Evolutionary conservation across 2,329 filamentous ascomycete species (phyloP).

Genomic region (Neofusicoccum sp.): DNA sequence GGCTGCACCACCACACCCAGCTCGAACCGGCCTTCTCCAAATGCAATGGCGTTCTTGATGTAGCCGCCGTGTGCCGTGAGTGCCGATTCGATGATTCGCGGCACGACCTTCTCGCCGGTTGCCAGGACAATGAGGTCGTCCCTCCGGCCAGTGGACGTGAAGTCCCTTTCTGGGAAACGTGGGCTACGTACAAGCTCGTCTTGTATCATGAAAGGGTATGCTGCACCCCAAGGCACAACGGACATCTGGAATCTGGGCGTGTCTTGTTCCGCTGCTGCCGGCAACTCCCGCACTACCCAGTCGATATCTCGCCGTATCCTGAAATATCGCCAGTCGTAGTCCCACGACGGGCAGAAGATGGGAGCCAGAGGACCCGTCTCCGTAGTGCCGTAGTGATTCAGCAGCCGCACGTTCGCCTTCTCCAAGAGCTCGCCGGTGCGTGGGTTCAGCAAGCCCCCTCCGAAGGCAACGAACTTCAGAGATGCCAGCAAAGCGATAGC

Average conservation of each 20-base stretch:
- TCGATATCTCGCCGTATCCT: conserved; percentile 29
- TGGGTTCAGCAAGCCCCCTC: conserved; percentile 32
- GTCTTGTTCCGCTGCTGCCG: conserved; percentile 14
- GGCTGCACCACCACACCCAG: conserved; percentile 26
- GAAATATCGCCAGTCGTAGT: conserved; percentile 35
- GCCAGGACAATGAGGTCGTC: conserved; percentile 34
- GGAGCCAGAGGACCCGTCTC: conserved; percentile 36
- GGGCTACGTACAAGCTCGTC: conserved; percentile 33
- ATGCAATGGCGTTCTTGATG: conserved; percentile 21
- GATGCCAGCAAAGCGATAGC: conserved; percentile 18
- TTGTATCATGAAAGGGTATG: conserved; percentile 30
- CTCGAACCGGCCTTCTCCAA: conserved; percentile 26
- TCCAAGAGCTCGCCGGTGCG: conserved; percentile 26
- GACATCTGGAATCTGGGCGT: conserved; percentile 21
- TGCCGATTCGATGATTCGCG: conserved; percentile 23
- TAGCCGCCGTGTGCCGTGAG: conserved; percentile 19
- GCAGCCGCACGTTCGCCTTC: conserved; percentile 27
- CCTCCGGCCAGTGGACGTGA: conserved; percentile 32
- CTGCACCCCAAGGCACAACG: conserved; percentile 29
- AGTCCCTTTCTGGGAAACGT: conserved; percentile 22
- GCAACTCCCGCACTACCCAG: conserved; percentile 26
- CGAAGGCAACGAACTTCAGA: conserved; percentile 34
- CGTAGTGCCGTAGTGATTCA: conserved; percentile 39
- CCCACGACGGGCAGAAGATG: conserved; percentile 30
- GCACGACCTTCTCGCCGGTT: conserved; percentile 32